Conservation (phyloP, 1,284 basidiomycete species). For the Puccinia coronata region DNA sequence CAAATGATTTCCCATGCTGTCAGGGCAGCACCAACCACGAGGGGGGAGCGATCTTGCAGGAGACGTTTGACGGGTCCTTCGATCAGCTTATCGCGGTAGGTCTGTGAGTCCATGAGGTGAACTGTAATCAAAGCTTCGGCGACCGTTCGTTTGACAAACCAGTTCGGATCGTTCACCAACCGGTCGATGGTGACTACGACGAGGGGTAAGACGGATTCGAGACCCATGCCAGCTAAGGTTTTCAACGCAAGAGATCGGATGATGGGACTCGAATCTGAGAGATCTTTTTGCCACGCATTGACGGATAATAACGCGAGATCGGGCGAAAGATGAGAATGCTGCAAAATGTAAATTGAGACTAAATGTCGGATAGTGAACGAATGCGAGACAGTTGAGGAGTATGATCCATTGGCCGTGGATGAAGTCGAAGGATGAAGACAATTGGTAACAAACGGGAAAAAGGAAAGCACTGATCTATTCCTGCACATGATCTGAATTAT, state of each 20-base stretch:
- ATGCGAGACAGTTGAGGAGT: conserved; percentile 93
- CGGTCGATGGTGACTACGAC: conserved; percentile 55
- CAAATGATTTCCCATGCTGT: conserved; percentile 81
- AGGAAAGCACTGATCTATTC: conserved; percentile 47
- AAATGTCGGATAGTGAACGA: conserved; percentile 88
- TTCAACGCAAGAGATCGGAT: conserved; percentile 58
- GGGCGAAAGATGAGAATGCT: conserved; percentile 87
- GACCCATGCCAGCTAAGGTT: conserved; percentile 54
- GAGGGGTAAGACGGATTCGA: conserved; percentile 55
- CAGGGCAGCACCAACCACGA: conserved; percentile 82
- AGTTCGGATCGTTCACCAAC: conserved; percentile 54
- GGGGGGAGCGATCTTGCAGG: conserved; percentile 77
- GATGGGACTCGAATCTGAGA: conserved; percentile 85
- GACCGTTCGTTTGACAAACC: conserved; percentile 56
- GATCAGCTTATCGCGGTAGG: conserved; percentile 34
- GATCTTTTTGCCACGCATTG: conserved; percentile 98
- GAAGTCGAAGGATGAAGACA: conserved; percentile 61
- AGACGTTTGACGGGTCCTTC: conserved; percentile 63
- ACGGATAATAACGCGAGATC: conserved; percentile 94
- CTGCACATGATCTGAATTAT: conserved; percentile 40
- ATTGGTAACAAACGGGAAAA: conserved; percentile 15
- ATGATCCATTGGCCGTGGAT: conserved; percentile 87
- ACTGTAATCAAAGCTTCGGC: conserved; percentile 52
- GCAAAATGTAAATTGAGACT: conserved; percentile 93
- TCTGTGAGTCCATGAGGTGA: conserved; percentile 38